Base-by-base conservation (phyloP, 805 yeast genomes). In the Wickerhamiella vanderwaltii region DNA sequence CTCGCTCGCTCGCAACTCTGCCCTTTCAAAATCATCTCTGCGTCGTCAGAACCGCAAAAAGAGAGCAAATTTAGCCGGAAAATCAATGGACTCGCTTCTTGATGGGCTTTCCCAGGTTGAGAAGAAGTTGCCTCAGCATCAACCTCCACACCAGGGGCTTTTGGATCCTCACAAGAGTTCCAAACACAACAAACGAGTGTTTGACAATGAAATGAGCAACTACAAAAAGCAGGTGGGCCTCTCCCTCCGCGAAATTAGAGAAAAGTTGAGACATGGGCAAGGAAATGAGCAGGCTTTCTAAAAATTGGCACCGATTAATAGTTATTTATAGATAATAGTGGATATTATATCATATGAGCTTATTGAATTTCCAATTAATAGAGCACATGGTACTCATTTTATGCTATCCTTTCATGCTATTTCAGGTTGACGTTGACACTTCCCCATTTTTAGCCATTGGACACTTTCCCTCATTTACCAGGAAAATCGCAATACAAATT, bases 31-130 rank as follows among this genome's bases (percentile, higher is more conserved):
- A 25, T 46, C 52, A 16, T 41, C 53, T 5, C 39, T 38, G 19
- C 48, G 49, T 22, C 46, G 57, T n/a, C 50, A 41, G 9, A 43
- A 39, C 44, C 40, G 49, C 22, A 52, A 52, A 16, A 23, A 37
- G 15, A 13, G 15, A 28, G 44, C 52, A 1, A 51, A 53, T 24
- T 39, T 53, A 7, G 56, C 44, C 3, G 57, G 57, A 18, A 33
- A 36, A n/a, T 17, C 46, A 2, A 51, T 53, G 52, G 53, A 47
- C 22, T 26, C 22, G 12, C 45, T 53, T 7, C 38, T 48, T 11
- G 49, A 45, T 3, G 41, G 35, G 11, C 43, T 53, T 12, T 51
- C 50, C 1, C 40, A 35, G 6, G 48, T 43, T 16, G 40, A 42
- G n/a, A 31, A 43, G 5, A 18, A 19, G 22, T 45, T 16, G 9